Evolutionary conservation across 2,329 filamentous ascomycete genomes (phyloP).

Genomic region (Lasiodiplodia sp.): DNA sequence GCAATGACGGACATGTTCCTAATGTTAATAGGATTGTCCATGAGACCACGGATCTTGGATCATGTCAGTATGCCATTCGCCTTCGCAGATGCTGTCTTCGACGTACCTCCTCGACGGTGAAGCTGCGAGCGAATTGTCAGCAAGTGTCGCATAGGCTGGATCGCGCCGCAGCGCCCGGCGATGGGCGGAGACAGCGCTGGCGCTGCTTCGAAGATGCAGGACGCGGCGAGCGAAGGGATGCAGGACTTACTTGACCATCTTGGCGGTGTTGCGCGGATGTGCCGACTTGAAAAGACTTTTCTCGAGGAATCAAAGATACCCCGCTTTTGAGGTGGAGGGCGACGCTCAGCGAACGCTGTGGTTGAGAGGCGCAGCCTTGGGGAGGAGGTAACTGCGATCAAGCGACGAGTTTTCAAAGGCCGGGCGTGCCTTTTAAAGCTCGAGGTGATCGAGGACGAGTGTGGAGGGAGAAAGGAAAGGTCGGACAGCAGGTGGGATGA

Average conservation of each 20-base stretch:
- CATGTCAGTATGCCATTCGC: slow-evolving; percentile 38
- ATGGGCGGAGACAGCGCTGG: not conserved
- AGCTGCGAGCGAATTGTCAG: slow-evolving; percentile 72
- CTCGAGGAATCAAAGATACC: slow-evolving; percentile 21
- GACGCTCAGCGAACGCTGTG: slow-evolving; percentile 25
- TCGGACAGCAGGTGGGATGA: slow-evolving; percentile 29
- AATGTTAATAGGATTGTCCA: slow-evolving; percentile 80
- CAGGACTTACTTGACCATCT: slow-evolving; percentile 97
- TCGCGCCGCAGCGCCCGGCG: not conserved
- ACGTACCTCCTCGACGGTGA: slow-evolving; percentile 91
- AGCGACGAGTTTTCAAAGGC: slow-evolving; percentile 26
- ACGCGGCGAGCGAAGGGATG: not conserved
- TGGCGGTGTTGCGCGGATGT: slow-evolving; percentile 71
- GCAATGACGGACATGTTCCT: slow-evolving; percentile 99
- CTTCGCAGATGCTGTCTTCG: not conserved
- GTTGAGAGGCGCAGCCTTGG: slow-evolving; percentile 18
- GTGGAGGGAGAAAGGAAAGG: slow-evolving; percentile 25
- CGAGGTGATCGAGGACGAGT: slow-evolving; percentile 25
- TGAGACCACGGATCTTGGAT: slow-evolving; percentile 72
- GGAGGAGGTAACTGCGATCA: slow-evolving; percentile 12
- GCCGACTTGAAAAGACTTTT: slow-evolving; percentile 28
- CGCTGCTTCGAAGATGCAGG: not conserved
- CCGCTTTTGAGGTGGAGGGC: slow-evolving; percentile 27
- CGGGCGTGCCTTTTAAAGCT: slow-evolving; percentile 29
- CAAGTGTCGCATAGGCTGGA: slow-evolving; percentile 30